A percentile compares a stretch with the other conserved stretches of the same genome.
phyloP scores from a whole-genome alignment of 1,284 basidiomycete genomes.

The Cryptococcus amylolentus region DNA sequence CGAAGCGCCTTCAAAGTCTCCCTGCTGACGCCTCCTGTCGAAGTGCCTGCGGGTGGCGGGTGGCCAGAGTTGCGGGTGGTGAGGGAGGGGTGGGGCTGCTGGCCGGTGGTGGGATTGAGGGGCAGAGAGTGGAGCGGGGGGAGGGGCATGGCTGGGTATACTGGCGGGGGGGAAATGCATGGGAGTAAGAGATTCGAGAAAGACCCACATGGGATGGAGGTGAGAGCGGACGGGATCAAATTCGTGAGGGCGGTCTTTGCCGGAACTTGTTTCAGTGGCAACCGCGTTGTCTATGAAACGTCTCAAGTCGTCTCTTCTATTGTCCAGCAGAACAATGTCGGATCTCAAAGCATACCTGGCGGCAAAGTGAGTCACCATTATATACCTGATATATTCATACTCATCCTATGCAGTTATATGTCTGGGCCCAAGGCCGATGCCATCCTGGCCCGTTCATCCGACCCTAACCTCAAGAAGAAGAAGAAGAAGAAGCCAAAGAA shows the following conservation, averaged over 20 bases:
- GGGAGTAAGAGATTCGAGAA: neutral
- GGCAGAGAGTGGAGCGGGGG: slow-evolving; percentile 39
- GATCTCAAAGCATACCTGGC: slow-evolving; percentile 56
- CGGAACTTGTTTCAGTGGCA: neutral
- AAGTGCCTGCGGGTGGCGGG: slow-evolving; percentile 22
- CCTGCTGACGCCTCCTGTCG: slow-evolving; percentile 42
- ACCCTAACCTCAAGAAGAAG: slow-evolving; percentile 55
- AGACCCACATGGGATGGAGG: neutral
- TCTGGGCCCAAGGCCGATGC: slow-evolving; percentile 95
- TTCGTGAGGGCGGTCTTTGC: neutral
- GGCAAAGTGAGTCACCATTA: slow-evolving; percentile 36
- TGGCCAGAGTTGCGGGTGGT: slow-evolving; percentile 5
- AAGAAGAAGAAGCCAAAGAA: slow-evolving; percentile 72
- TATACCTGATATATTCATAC: neutral
- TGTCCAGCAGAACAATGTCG: slow-evolving; percentile 25
- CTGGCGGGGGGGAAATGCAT: neutral
- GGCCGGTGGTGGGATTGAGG: slow-evolving; percentile 46
- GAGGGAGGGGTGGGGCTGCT: slow-evolving; percentile 33
- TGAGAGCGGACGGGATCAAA: neutral
- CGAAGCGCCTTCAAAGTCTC: slow-evolving; percentile 63
- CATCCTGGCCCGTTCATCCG: slow-evolving; percentile 68
- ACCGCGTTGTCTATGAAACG: neutral
- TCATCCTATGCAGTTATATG: slow-evolving; percentile 65
- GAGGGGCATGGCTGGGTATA: neutral
- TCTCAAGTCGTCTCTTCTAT: neutral